phyloP scores from a whole-genome alignment of 208 protist species.

The Trypanosoma platydactyli region DNA sequence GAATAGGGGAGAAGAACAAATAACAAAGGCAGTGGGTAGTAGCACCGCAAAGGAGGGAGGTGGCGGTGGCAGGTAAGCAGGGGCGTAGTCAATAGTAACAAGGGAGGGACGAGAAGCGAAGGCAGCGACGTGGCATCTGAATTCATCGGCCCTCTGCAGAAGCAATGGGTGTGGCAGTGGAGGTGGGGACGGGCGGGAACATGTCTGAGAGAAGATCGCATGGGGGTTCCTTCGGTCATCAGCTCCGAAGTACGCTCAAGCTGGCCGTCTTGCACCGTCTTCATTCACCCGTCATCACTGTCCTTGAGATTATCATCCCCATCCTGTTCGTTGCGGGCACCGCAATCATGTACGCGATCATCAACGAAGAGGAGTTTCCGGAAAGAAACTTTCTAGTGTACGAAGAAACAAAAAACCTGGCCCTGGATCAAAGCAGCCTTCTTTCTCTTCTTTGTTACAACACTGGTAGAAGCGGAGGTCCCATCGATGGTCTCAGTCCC shows the following conservation, averaged over 20 bases:
- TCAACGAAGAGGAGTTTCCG: background rate
- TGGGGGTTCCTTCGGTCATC: constrained; percentile 32
- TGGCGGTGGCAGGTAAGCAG: too few species aligned
- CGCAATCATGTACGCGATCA: constrained; percentile 32
- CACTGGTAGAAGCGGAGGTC: background rate
- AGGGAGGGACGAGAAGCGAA: background rate
- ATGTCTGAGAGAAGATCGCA: constrained; percentile 4
- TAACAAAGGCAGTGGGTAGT: too few species aligned
- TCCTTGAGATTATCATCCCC: constrained; percentile 55
- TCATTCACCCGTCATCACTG: constrained; percentile 41
- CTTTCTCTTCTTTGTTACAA: constrained; percentile 22
- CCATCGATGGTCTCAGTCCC: constrained; percentile 14
- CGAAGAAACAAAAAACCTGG: background rate
- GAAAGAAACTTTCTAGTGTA: constrained; percentile 8
- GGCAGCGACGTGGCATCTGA: too few species aligned
- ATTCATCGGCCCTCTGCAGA: too few species aligned
- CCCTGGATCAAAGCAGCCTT: background rate
- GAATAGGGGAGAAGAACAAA: too few species aligned
- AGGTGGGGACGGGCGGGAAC: background rate
- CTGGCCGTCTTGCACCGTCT: constrained; percentile 47
- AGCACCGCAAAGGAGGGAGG: too few species aligned
- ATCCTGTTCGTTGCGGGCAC: constrained; percentile 63
- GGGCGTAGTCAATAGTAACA: too few species aligned
- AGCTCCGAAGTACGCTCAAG: constrained; percentile 54
- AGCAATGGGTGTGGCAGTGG: background rate